A percentile compares a stretch with the other conserved stretches of the same genome.
These are phyloP conservation scores for Phytophthora tentaculata DNA, from an alignment of 352 stramenopile genomes.

Conservation along the genomic window DNA sequence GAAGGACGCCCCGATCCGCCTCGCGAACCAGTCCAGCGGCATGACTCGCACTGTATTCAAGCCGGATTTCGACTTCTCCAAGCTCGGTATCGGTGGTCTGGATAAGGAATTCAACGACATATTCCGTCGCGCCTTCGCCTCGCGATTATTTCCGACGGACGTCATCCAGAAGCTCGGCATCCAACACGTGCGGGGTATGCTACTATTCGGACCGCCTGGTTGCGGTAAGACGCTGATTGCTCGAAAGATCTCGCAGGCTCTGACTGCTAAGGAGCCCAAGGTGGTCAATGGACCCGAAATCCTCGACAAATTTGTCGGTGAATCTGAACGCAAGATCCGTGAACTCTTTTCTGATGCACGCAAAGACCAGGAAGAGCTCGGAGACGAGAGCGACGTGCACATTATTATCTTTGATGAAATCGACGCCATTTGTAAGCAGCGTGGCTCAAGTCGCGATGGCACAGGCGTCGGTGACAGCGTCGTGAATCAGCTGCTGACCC, in stretches of 20 bases:
- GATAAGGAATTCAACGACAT: conserved; percentile 99
- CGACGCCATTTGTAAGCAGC: conserved; percentile 99
- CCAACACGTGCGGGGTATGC: conserved; percentile 97
- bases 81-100: conserved; percentile 98
- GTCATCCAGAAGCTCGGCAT: conserved; percentile 98
- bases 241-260: conserved; percentile 95
- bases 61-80: conserved; percentile 98
- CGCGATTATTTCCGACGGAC: conserved; percentile 95
- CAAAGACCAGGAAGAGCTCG: conserved; percentile 89
- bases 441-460: conserved; percentile 92
- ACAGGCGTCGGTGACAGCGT: conserved; percentile 98
- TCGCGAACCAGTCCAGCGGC: conserved; percentile 83
- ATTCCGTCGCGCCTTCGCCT: conserved; percentile 98
- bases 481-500: conserved; percentile 99
- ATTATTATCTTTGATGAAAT: conserved; percentile 99
- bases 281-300: conserved; percentile 99
- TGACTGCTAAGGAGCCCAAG: conserved; percentile 96
- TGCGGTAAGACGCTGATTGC: conserved; percentile 99
- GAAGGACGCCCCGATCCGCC: conserved; percentile 76
- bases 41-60: conserved; percentile 92
- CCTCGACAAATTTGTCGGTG: conserved; percentile 99
- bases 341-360: conserved; percentile 97
- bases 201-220: conserved; percentile 86
- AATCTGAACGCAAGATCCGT: conserved; percentile 98
- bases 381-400: conserved; percentile 98